Percentiles rank a stretch among this genome's conserved stretches.
phyloP scores from a whole-genome alignment of 306 rosid species.

The Lathyrus oleraceus region DNA sequence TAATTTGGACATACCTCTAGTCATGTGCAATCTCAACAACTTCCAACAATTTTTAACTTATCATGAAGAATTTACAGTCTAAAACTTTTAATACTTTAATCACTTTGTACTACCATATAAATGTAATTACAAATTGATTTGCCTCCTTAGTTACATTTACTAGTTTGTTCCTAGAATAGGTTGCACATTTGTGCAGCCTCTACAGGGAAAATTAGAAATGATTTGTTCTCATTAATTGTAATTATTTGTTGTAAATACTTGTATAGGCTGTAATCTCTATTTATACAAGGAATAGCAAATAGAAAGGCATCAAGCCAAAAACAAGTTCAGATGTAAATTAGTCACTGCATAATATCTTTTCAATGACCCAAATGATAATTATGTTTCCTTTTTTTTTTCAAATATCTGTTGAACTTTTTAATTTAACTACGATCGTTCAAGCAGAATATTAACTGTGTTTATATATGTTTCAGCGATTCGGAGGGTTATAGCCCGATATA shows the following conservation, averaged over 20 bases:
- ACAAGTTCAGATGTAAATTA: background rate
- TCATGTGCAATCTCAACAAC: background rate
- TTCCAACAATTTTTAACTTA: background rate
- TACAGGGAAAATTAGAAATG: too few relatives aligned
- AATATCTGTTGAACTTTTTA: slow-evolving; percentile 23
- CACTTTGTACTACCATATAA: slow-evolving; percentile 1
- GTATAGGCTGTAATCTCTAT: too few relatives aligned
- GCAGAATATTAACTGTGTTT: slow-evolving; percentile 31
- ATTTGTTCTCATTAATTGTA: too few relatives aligned
- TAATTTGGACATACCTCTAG: background rate
- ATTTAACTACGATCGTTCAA: slow-evolving; percentile 18
- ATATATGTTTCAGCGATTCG: slow-evolving; percentile 68
- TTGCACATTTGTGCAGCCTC: too few relatives aligned
- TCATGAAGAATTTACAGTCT: slow-evolving; percentile 19
- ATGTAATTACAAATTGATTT: background rate
- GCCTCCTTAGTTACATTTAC: too few relatives aligned
- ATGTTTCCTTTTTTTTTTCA: background rate
- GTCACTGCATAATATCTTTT: slow-evolving; percentile 22
- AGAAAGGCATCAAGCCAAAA: too few relatives aligned
- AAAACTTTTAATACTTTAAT: background rate
- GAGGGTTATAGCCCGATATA: slow-evolving; percentile 64
- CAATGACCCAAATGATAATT: background rate
- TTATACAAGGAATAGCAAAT: too few relatives aligned
- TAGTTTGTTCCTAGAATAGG: too few relatives aligned
- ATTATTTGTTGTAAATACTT: too few relatives aligned